Conservation (phyloP, 805 yeast species). For the Saturnispora quitensis region DNA sequence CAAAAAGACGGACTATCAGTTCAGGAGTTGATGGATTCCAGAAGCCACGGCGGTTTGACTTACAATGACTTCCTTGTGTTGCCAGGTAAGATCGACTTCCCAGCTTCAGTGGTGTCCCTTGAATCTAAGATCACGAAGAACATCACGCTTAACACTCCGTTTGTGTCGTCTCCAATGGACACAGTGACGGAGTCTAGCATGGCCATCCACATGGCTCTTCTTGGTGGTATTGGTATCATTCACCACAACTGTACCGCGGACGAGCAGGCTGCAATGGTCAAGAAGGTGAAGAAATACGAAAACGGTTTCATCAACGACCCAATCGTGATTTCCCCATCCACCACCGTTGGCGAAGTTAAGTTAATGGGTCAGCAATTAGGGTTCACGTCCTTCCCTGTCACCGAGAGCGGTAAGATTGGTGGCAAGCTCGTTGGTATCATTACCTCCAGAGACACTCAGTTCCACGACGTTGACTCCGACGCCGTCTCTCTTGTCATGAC, state of each 20-base stretch:
- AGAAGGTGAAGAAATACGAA: conserved; percentile 91
- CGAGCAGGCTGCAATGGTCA: conserved; percentile 98
- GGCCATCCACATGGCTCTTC: conserved; percentile 98
- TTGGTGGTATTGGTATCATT: conserved; percentile 98
- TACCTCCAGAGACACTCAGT: conserved; percentile 95
- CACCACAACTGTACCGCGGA: conserved; percentile 96
- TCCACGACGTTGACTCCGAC: conserved; percentile 64
- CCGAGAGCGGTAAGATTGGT: conserved; percentile 81
- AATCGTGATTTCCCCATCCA: conserved; percentile 66
- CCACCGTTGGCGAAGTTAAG: conserved; percentile 76
- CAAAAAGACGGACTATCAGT: conserved; percentile 81
- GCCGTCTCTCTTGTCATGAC: conserved; percentile 81
- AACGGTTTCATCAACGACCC: conserved; percentile 97
- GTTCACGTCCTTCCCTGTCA: conserved; percentile 97
- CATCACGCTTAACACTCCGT: conserved; percentile 86
- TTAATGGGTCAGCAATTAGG: conserved; percentile 64
- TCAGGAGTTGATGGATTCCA: conserved; percentile 80
- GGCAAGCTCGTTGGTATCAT: conserved; percentile 91
- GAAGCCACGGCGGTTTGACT: conserved; percentile 88
- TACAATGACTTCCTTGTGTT: conserved; percentile 92
- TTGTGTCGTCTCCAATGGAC: conserved; percentile 98
- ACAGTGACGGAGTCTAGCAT: conserved; percentile 95
- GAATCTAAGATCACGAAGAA: conserved; percentile 87
- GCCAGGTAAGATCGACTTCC: conserved; percentile 90
- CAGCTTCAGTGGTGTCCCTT: conserved; percentile 66